Percentiles rank a stretch among this genome's conserved stretches.
These are phyloP conservation scores for Arabis hirsuta DNA, from an alignment of 345 rosid species.

Conservation along the genomic window DNA sequence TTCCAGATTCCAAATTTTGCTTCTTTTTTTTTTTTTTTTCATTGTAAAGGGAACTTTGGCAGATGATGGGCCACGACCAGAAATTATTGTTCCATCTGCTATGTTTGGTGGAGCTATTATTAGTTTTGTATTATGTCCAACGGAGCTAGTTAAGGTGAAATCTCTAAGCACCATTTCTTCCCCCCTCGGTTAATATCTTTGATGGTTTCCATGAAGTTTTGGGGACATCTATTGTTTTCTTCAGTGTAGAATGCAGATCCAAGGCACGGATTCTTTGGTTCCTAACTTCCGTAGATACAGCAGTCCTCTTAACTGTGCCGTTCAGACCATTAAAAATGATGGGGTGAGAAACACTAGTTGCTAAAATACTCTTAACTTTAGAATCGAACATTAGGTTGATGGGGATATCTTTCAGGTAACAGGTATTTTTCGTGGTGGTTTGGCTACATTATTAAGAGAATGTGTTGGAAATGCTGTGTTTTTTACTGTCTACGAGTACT, in stretches of 20 bases:
- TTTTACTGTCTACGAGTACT: constrained; percentile 78
- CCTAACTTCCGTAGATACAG: constrained; percentile 64
- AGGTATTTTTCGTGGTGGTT: constrained; percentile 91
- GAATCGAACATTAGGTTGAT: constrained; percentile 40
- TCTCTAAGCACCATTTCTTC: constrained; percentile 19
- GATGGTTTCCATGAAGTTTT: constrained; percentile 34
- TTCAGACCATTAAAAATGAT: constrained; percentile 71
- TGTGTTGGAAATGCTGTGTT: constrained; percentile 78
- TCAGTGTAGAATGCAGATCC: constrained; percentile 99
- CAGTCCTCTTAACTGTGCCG: constrained; percentile 80
- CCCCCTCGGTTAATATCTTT: background rate
- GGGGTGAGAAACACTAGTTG: constrained; percentile 70
- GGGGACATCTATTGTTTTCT: constrained; percentile 49
- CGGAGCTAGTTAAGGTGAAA: constrained; percentile 84
- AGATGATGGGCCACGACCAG: constrained; percentile 59
- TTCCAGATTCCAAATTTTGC: background rate
- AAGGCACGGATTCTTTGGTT: constrained; percentile 79
- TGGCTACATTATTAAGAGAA: constrained; percentile 81
- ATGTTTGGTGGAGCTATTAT: constrained; percentile 88
- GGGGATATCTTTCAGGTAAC: constrained; percentile 64
- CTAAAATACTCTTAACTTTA: background rate
- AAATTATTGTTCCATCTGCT: constrained; percentile 86
- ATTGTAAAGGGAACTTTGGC: constrained; percentile 58
- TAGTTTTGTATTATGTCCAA: constrained; percentile 85
- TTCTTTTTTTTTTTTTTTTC: background rate